Evolutionary conservation across 768 basidiomycete species (phyloP), one percentile per base, ranked within the genome.

Genomic region (Kwoniella heveanensis): DNA sequence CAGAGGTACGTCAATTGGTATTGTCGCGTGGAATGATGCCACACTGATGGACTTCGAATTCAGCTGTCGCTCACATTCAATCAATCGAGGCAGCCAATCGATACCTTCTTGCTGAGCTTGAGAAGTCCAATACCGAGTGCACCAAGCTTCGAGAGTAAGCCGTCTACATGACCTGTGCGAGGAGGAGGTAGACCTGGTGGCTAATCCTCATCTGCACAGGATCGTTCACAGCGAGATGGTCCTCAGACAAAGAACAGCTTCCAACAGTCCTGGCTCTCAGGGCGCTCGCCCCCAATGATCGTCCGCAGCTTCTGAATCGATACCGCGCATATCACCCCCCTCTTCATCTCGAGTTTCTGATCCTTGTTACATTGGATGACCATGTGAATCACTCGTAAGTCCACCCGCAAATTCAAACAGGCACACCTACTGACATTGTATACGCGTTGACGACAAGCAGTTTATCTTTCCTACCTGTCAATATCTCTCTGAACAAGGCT

Each of bases 11-110:
- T 76, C 67, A 48, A 71, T 32, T 44, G 9, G 7, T 22, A 19
- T 22, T 7, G 19, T 8, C n/a, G 5, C 22, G 48, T 44, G 8
- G 19, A 9, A 10, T 13, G 39, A 44, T 4, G 10, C 39, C 8
- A 44, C 10, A 19, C 39, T 44, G 17, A 24, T 32, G 17, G 6
- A 3, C 4, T 3, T 30, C 39, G 1, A 26, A 19, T 48, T 12
- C 70, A 88, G 90, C 91, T 46, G 90, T 90, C 68, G 87, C 86
- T 57, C 90, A 93, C 81, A 89, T 94, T 83, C 86, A 87, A 82
- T 88, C 90, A 71, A 88, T 93, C 73, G 90, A 92, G 83, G 32
- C 57, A 36, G 71, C 70, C 4, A 72, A 74, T 55, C 60, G 57
- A 22, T 69, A 70, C 44, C 53, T 74, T 15, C 26, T 66, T 1